Conservation (phyloP, 106 monocot species). For the Acorus gramineus region DNA sequence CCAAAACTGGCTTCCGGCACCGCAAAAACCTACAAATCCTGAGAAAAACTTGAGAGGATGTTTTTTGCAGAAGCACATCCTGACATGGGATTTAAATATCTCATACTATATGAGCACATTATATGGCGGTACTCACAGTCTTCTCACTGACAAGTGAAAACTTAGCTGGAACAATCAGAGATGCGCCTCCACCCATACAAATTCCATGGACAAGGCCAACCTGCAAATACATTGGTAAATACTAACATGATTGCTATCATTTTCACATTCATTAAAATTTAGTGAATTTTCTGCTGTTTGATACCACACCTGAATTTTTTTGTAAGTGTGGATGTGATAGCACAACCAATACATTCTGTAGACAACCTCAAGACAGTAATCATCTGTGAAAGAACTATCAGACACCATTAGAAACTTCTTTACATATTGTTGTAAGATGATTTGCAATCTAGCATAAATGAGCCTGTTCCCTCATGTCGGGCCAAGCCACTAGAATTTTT, state of each 20-base stretch:
- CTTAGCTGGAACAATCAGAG: slow-evolving; percentile 52
- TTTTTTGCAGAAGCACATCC: too few species aligned
- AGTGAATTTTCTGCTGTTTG: too few species aligned
- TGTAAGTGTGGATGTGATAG: slow-evolving; percentile 87
- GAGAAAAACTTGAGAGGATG: neutral
- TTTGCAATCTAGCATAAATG: too few species aligned
- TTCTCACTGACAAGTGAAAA: slow-evolving; percentile 90
- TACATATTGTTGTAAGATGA: too few species aligned
- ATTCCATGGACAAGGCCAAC: slow-evolving; percentile 80
- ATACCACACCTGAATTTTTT: slow-evolving; percentile 47
- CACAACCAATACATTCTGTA: slow-evolving; percentile 99
- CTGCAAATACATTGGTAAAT: slow-evolving; percentile 19
- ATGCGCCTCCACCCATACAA: slow-evolving; percentile 87
- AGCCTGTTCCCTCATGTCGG: too few species aligned
- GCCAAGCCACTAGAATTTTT: too few species aligned
- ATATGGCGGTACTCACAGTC: slow-evolving; percentile 32
- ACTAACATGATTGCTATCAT: too few species aligned
- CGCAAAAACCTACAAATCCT: slow-evolving; percentile 50
- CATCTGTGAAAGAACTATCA: slow-evolving; percentile 21
- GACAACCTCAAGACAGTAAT: slow-evolving; percentile 76
- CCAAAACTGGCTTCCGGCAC: slow-evolving; percentile 84
- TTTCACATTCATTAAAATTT: too few species aligned
- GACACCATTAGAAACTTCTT: too few species aligned
- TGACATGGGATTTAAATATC: too few species aligned
- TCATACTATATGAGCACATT: neutral